Conservation (phyloP, 805 yeast genomes). For the Barnettozyma populi region DNA sequence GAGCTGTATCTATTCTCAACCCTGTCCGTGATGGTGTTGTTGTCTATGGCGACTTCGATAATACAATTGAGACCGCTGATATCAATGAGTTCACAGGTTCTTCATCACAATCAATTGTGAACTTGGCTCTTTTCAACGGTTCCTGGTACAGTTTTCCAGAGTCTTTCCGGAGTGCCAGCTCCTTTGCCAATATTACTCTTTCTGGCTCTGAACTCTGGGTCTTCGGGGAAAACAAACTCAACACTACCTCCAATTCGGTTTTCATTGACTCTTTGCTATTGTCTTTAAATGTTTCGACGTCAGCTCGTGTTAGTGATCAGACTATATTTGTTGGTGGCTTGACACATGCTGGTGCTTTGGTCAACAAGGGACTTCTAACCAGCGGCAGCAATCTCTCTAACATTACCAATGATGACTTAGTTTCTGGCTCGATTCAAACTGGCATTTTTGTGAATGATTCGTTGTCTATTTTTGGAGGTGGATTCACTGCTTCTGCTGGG, state of each 20-base stretch:
- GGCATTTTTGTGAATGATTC: slow-evolving; percentile 44
- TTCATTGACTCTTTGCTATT: slow-evolving; percentile 23
- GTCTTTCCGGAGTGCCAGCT: slow-evolving; percentile 10
- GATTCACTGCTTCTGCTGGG: slow-evolving; percentile 32
- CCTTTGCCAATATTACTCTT: slow-evolving; percentile 25
- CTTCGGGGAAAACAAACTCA: slow-evolving; percentile 39
- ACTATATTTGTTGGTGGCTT: slow-evolving; percentile 25
- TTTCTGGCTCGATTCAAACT: slow-evolving; percentile 23
- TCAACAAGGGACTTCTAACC: slow-evolving; percentile 17
- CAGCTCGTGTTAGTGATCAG: slow-evolving; percentile 13
- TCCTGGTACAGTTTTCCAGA: slow-evolving; percentile 42
- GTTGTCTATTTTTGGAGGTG: slow-evolving; percentile 55
- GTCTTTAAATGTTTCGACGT: slow-evolving; percentile 29
- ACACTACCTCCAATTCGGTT: slow-evolving; percentile 34
- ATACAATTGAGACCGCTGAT: slow-evolving; percentile 28
- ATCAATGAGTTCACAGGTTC: slow-evolving; percentile 26
- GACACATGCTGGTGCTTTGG: slow-evolving; percentile 15
- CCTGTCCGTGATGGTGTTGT: slow-evolving; percentile 33
- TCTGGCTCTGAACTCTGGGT: slow-evolving; percentile 37
- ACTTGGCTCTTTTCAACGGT: slow-evolving; percentile 31
- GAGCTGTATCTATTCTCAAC: slow-evolving; percentile 31
- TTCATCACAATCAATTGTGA: slow-evolving; percentile 32
- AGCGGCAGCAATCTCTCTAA: slow-evolving; percentile 14
- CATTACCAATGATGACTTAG: slow-evolving; percentile 13
- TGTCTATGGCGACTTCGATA: slow-evolving; percentile 42